Percentiles rank a stretch among this genome's conserved stretches.
phyloP scores from a whole-genome alignment of 257 asterid species.

The Thymus quinquecostatus region DNA sequence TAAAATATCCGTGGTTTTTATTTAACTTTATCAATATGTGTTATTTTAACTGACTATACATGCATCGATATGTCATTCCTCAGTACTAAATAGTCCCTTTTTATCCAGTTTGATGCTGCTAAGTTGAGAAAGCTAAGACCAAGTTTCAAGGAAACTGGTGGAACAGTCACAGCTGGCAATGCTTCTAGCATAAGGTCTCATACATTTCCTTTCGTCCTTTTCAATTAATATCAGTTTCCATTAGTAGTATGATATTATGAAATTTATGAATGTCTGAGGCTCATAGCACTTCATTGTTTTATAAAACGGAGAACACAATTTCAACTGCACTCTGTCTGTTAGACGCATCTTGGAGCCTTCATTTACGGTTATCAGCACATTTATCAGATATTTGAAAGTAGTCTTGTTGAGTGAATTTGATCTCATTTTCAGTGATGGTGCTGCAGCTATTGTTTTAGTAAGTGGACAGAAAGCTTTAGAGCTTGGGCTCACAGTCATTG shows the following conservation, averaged over 20 bases:
- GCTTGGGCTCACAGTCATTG: constrained; percentile 88
- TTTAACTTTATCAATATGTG: background rate
- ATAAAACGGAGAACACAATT: background rate
- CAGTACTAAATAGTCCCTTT: constrained; percentile 23
- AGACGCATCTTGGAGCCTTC: constrained; percentile 11
- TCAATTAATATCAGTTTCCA: constrained; percentile 4
- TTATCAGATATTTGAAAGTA: background rate
- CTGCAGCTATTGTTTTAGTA: constrained; percentile 95
- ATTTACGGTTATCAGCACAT: no score
- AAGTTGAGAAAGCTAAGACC: constrained; percentile 95
- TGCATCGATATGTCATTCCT: background rate
- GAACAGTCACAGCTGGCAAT: constrained; percentile 96
- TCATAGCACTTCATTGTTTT: background rate
- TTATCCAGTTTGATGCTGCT: constrained; percentile 87
- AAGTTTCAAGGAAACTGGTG: constrained; percentile 96
- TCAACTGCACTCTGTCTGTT: constrained; percentile 12
- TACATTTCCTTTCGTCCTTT: constrained; percentile 21
- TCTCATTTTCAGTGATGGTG: constrained; percentile 80
- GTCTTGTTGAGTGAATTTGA: constrained; percentile 31
- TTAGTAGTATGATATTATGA: background rate
- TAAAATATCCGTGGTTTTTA: background rate
- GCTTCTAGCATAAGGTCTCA: constrained; percentile 95
- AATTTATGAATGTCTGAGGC: background rate
- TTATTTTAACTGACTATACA: background rate
- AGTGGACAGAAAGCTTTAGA: constrained; percentile 84